These are phyloP conservation scores for Candida easanensis DNA, from an alignment of 805 yeast genomes.

Conservation along the genomic window DNA sequence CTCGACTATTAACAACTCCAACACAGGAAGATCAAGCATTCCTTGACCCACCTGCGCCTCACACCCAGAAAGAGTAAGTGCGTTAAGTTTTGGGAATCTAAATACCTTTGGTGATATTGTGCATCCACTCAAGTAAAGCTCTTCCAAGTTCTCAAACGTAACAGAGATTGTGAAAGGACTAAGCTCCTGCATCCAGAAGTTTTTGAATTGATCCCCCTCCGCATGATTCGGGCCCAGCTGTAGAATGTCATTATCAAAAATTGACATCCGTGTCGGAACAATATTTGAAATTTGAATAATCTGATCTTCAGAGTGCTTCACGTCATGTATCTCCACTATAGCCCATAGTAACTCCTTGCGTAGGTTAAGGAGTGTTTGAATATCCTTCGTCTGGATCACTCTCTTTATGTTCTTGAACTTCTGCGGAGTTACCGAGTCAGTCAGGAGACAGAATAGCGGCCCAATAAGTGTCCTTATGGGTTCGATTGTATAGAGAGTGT, in stretches of 20 bases:
- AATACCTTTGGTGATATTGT: slow-evolving; percentile 8
- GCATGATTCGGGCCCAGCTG: slow-evolving; percentile 1
- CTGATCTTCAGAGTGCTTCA: not conserved
- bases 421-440: not conserved
- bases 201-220: not conserved
- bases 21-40: slow-evolving; percentile 8
- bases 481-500: slow-evolving; percentile 5
- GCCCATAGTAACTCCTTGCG: not conserved
- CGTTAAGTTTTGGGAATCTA: slow-evolving; percentile 10
- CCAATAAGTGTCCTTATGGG: not conserved
- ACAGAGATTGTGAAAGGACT: slow-evolving; percentile 4
- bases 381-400: not conserved
- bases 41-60: not conserved
- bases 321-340: slow-evolving; percentile 16
- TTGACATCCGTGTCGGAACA: slow-evolving; percentile 7
- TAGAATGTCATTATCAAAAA: slow-evolving; percentile 12
- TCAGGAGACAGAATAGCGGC: not conserved
- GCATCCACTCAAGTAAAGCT: slow-evolving; percentile 6
- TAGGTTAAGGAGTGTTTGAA: not conserved
- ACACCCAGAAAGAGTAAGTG: slow-evolving; percentile 9
- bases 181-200: slow-evolving; percentile 11
- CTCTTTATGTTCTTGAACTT: not conserved
- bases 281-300: slow-evolving; percentile 1
- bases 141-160: slow-evolving; percentile 11
- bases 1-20: slow-evolving; percentile 5